These are phyloP conservation scores for Pseudocercospora crystallina DNA, from an alignment of 2,329 filamentous ascomycete genomes.

Conservation along the genomic window DNA sequence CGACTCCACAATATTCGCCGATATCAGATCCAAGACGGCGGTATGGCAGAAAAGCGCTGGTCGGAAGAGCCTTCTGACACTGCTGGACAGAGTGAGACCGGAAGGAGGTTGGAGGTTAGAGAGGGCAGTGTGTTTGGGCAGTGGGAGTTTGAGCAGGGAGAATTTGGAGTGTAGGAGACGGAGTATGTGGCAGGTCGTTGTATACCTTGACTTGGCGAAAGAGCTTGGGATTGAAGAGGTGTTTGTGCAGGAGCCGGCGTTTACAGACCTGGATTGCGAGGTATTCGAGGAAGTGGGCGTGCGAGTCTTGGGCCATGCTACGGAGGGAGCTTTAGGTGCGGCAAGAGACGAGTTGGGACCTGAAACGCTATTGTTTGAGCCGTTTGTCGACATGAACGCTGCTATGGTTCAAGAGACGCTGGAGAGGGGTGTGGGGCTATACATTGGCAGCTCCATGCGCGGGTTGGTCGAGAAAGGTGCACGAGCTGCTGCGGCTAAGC, in stretches of 20 bases:
- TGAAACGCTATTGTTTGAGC: constrained; percentile 27
- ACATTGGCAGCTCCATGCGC: constrained; percentile 27
- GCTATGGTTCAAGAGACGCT: constrained; percentile 19
- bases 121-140: constrained; percentile 33
- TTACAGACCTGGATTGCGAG: constrained; percentile 28
- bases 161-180: constrained; percentile 30
- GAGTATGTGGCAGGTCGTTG: constrained; percentile 34
- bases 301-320: constrained; percentile 5
- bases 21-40: constrained; percentile 24
- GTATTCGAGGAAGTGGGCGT: constrained; percentile 27
- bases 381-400: constrained; percentile 28
- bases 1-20: constrained; percentile 17
- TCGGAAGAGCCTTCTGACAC: constrained; percentile 19
- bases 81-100: constrained; percentile 22
- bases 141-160: constrained; percentile 33
- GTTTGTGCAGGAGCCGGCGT: constrained; percentile 33
- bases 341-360: constrained; percentile 13
- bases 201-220: constrained; percentile 31
- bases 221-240: constrained; percentile 16
- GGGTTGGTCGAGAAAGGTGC: constrained; percentile 9
- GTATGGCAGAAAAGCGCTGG: constrained; percentile 26
- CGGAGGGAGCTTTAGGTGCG: constrained; percentile 15
- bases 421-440: constrained; percentile 17
- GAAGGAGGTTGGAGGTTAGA: constrained; percentile 26
- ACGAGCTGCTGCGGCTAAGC: constrained; percentile 1